These are phyloP conservation scores for Yamadazyma olivae DNA, from an alignment of 805 yeast genomes.

Conservation along the genomic window DNA sequence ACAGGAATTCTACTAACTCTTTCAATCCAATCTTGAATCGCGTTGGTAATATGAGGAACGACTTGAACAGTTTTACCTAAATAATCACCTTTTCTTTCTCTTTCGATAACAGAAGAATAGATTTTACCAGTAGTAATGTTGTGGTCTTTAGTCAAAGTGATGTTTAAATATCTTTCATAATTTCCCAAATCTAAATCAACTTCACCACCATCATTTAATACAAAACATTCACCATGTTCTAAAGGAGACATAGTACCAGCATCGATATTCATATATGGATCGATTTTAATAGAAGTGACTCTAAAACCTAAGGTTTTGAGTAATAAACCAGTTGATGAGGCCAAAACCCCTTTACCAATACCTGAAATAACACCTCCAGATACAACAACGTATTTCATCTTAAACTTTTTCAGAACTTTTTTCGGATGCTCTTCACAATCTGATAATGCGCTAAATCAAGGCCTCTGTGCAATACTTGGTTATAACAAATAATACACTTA, in stretches of 20 bases:
- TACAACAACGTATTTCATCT: slow-evolving; percentile 97
- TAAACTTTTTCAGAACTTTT: no score
- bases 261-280: slow-evolving; percentile 98
- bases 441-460: not conserved
- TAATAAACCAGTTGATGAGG: slow-evolving; percentile 94
- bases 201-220: slow-evolving; percentile 97
- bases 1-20: slow-evolving; percentile 89
- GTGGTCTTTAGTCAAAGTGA: slow-evolving; percentile 89
- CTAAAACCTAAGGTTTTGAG: slow-evolving; percentile 91
- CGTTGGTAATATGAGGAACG: slow-evolving; percentile 96
- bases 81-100: slow-evolving; percentile 95
- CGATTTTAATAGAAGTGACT: slow-evolving; percentile 96
- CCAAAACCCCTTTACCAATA: slow-evolving; percentile 97
- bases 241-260: slow-evolving; percentile 99
- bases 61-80: slow-evolving; percentile 99
- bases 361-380: slow-evolving; percentile 99
- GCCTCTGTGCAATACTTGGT: not conserved
- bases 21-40: slow-evolving; percentile 98
- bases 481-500: no score
- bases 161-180: slow-evolving; percentile 93
- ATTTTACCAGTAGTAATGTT: slow-evolving; percentile 98
- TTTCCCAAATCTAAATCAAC: slow-evolving; percentile 97
- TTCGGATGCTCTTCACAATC: no score
- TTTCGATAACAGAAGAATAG: slow-evolving; percentile 89
- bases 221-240: slow-evolving; percentile 99